Evolutionary conservation across 345 rosid genomes (phyloP).

Genomic region (Aquilaria yunnanensis): DNA sequence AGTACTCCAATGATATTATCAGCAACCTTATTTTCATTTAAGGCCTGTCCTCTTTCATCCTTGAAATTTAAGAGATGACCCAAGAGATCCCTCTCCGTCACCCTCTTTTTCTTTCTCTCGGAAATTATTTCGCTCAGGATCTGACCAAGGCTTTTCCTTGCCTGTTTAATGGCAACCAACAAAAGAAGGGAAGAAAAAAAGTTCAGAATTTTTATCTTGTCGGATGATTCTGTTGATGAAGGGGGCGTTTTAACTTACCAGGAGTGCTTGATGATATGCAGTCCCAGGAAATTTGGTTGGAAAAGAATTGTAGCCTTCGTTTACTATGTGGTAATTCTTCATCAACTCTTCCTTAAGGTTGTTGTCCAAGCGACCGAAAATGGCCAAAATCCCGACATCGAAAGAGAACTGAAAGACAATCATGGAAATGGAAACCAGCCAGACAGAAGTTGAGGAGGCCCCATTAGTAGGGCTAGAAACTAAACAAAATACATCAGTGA

Average conservation of each 20-base stretch:
- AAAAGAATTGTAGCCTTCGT: constrained; percentile 85
- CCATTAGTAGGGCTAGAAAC: constrained; percentile 1
- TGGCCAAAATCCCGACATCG: constrained; percentile 63
- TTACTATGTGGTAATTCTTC: constrained; percentile 53
- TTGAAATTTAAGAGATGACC: constrained; percentile 48
- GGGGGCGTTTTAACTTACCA: constrained; percentile 29
- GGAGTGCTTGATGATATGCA: constrained; percentile 54
- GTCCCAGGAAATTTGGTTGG: constrained; percentile 70
- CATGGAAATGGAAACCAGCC: not conserved
- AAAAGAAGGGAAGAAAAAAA: not conserved
- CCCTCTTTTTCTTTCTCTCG: constrained; percentile 52
- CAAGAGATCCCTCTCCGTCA: constrained; percentile 37
- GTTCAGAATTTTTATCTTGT: not conserved
- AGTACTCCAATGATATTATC: constrained; percentile 84
- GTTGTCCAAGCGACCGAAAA: constrained; percentile 59
- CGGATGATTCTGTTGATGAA: not conserved
- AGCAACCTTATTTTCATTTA: constrained; percentile 50
- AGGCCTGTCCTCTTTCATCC: constrained; percentile 33
- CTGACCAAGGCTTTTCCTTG: constrained; percentile 53
- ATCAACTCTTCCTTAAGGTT: constrained; percentile 42
- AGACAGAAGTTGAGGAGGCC: not conserved
- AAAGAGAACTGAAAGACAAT: constrained; percentile 48
- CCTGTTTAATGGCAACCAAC: constrained; percentile 28
- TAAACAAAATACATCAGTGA: not conserved
- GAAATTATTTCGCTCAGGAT: constrained; percentile 53